phyloP scores from a whole-genome alignment of 2,329 filamentous ascomycete species.

The Chrysoporthe puriensis region DNA sequence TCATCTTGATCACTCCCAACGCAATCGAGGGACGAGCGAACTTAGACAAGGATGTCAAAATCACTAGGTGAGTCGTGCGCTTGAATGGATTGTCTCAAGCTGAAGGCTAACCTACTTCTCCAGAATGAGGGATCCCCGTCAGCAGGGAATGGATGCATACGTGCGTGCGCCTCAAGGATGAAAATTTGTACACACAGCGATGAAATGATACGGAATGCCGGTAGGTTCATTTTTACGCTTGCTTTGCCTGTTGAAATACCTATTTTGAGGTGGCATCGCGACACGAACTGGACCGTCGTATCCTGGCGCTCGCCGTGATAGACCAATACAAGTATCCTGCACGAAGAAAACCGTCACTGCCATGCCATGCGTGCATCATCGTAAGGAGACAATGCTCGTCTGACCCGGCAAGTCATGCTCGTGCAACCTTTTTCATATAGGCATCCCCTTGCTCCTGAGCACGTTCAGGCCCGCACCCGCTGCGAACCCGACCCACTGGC shows the following conservation, averaged over 20 bases:
- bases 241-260: slow-evolving; percentile 7
- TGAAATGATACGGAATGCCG: neutral
- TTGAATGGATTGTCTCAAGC: neutral
- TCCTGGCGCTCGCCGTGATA: neutral
- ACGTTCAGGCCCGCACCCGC: slow-evolving; percentile 78
- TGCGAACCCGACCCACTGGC: slow-evolving; percentile 83
- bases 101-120: slow-evolving; percentile 11
- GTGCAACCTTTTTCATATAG: slow-evolving; percentile 57
- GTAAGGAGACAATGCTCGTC: neutral
- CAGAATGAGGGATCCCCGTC: slow-evolving; percentile 63
- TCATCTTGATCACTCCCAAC: slow-evolving; percentile 95
- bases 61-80: slow-evolving; percentile 64
- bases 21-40: slow-evolving; percentile 67
- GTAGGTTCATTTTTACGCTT: neutral
- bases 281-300: too few relatives aligned
- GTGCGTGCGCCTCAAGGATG: neutral
- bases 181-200: neutral
- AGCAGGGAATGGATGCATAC: slow-evolving; percentile 47
- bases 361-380: neutral
- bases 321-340: neutral
- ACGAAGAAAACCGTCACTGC: neutral
- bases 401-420: neutral
- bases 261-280: neutral
- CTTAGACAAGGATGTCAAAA: slow-evolving; percentile 72
- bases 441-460: slow-evolving; percentile 83